Evolutionary conservation across 345 rosid genomes (phyloP).

Genomic region (Odontarrhena argentea): DNA sequence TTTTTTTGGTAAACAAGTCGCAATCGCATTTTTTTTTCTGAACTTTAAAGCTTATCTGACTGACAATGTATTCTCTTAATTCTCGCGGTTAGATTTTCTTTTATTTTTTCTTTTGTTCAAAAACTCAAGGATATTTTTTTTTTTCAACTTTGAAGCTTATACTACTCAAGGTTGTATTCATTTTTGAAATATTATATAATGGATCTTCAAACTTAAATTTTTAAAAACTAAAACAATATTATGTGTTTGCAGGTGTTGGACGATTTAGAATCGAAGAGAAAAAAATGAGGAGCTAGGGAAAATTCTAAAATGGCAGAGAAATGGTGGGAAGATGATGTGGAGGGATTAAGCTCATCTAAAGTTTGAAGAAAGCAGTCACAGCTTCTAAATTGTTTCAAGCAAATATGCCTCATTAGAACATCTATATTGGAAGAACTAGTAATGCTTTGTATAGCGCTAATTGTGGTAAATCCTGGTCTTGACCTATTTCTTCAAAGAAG

Average conservation of each 20-base stretch:
- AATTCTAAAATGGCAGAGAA: constrained; percentile 17
- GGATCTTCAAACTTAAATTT: not conserved
- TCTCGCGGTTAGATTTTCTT: too few relatives aligned
- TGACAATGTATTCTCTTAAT: too few relatives aligned
- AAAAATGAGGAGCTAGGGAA: constrained; percentile 46
- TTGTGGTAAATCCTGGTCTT: constrained; percentile 7
- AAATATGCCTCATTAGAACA: constrained; percentile 10
- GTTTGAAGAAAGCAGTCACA: constrained; percentile 43
- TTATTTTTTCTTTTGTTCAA: too few relatives aligned
- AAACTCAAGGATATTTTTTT: too few relatives aligned
- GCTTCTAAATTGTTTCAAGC: constrained; percentile 18
- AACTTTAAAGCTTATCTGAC: too few relatives aligned
- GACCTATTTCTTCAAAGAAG: constrained; percentile 17
- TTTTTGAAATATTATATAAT: not conserved
- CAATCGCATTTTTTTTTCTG: too few relatives aligned
- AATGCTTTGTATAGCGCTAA: constrained; percentile 20
- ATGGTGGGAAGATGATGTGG: constrained; percentile 62
- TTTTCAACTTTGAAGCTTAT: too few relatives aligned
- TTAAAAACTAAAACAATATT: not conserved
- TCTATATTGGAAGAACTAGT: constrained; percentile 17
- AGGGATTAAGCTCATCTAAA: constrained; percentile 35
- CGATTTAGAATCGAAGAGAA: constrained; percentile 54
- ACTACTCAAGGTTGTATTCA: too few relatives aligned
- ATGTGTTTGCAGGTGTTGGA: not conserved
- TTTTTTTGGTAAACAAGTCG: too few relatives aligned